Conservation (phyloP, 805 yeast genomes). For the Brettanomyces anomalus region DNA sequence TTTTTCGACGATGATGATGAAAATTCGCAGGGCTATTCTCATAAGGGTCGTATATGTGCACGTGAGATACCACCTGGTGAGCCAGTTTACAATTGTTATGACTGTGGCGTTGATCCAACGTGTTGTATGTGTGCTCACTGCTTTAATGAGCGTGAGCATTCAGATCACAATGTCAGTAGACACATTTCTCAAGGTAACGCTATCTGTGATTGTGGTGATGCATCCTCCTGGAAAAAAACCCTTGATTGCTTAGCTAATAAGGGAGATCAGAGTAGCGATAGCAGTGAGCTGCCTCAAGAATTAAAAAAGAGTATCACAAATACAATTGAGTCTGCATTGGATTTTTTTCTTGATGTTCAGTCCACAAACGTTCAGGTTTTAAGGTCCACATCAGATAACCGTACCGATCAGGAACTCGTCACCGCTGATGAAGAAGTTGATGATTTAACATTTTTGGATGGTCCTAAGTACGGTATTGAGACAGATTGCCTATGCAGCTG, state of each 20-base stretch:
- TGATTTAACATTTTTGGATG: conserved; percentile 14
- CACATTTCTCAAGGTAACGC: conserved; percentile 45
- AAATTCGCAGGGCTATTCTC: conserved; percentile 21
- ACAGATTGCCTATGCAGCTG: conserved; percentile 20
- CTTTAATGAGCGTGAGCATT: conserved; percentile 61
- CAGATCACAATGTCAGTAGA: conserved; percentile 52
- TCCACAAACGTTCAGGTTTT: conserved; percentile 23
- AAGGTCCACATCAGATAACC: conserved; percentile 5
- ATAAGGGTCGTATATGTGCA: conserved; percentile 62
- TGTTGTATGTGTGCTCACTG: conserved; percentile 72
- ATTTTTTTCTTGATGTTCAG: conserved; percentile 33
- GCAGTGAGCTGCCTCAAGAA: conserved; percentile 13
- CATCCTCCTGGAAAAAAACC: conserved; percentile 47
- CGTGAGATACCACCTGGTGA: conserved; percentile 51
- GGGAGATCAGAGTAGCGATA: conserved; percentile 3
- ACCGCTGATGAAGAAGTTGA: not conserved
- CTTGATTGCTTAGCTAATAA: conserved; percentile 38
- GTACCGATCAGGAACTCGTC: not conserved
- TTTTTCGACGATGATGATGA: conserved; percentile 11
- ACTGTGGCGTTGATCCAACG: conserved; percentile 71
- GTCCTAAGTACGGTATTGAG: conserved; percentile 8
- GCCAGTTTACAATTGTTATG: conserved; percentile 62
- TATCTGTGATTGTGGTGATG: conserved; percentile 70
- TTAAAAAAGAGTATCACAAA: conserved; percentile 16
- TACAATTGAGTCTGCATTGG: conserved; percentile 26